Evolutionary conservation across 345 rosid species (phyloP), one percentile per base, ranked within the genome.

Genomic region (Eucalyptus polyanthemos): DNA sequence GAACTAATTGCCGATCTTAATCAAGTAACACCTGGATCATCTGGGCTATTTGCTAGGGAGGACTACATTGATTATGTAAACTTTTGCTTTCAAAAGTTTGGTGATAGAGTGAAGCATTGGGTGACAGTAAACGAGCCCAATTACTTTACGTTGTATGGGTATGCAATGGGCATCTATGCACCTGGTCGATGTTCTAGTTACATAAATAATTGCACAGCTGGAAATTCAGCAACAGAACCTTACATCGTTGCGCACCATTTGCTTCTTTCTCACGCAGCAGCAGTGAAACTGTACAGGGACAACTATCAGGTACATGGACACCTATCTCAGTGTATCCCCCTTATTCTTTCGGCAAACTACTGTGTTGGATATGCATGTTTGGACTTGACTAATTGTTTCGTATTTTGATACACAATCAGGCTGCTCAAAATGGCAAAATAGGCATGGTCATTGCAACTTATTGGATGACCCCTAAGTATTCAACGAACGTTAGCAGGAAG

Each of bases 161-260:
- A 89, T 17, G 88, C 50, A 12, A 8, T 4, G 4, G 92, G 92
- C 14, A 3, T 2, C 8, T 40, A 31, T 76, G 91, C 92, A 50
- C 91, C 91, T 1, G 91, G 92, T 37, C 89, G 90, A 54, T 89
- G 92, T n/a, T 91, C 91, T 4, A 47, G 44, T 54, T 89, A 87
- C 88, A 53, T 88, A 2, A 47, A 47, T 37, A 93, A 91, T 25
- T 95, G 96, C 89, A 88, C 89, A 2, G 50, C 50, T 2, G 94
- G 95, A 4, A 87, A 93, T 65, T 93, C 95, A 5, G 92, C 91
- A 6, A 92, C 93, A 0, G 93, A 94, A 87, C 95, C 95, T 3
- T 94, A 92, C 90, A 22, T 89, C 11, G 94, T 89, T 5, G 90
- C 88, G 1, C 94, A 94, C 87, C 50, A 92, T 86, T 42, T 93